These are phyloP conservation scores for Penicillium alfredii DNA, from an alignment of 495 filamentous ascomycete genomes.

Conservation along the genomic window DNA sequence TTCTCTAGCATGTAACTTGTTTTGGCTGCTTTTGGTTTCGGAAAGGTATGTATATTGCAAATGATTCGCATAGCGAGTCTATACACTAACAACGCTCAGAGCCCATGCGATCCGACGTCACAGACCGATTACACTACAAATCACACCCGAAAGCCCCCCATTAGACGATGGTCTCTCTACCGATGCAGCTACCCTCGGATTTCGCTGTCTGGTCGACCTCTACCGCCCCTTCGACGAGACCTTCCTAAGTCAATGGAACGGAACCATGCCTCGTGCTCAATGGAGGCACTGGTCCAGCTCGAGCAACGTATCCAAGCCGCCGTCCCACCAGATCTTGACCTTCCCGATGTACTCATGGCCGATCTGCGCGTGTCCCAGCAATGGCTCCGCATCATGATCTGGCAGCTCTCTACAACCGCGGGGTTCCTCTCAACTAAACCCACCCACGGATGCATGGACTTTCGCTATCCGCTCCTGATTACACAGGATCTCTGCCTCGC, in stretches of 20 bases:
- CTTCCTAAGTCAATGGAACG: conserved; percentile 69
- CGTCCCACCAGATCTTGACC: conserved; percentile 55
- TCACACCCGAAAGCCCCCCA: conserved; percentile 58
- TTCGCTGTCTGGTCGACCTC: conserved; percentile 58
- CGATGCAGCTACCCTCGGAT: conserved; percentile 38
- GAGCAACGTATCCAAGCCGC: conserved; percentile 62
- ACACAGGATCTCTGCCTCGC: conserved; percentile 63
- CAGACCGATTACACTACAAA: conserved; percentile 63
- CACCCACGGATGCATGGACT: conserved; percentile 55
- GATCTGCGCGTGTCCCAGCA: conserved; percentile 67
- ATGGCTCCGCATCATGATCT: conserved; percentile 71
- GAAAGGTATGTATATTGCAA: conserved; percentile 49
- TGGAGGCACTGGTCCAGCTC: conserved; percentile 52
- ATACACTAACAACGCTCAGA: conserved; percentile 26
- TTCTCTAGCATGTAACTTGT: conserved; percentile 43
- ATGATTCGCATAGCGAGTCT: background rate
- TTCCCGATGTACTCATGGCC: conserved; percentile 54
- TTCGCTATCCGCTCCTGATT: conserved; percentile 64
- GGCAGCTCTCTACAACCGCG: conserved; percentile 56
- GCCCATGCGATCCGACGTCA: conserved; percentile 70
- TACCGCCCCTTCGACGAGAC: conserved; percentile 68
- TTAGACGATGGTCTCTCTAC: conserved; percentile 39
- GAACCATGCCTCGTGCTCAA: conserved; percentile 53
- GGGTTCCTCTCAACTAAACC: conserved; percentile 48
- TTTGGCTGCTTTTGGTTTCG: conserved; percentile 66